A percentile compares a stretch with the other conserved stretches of the same genome.
Conservation (phyloP, 2,329 filamentous ascomycete genomes). For the Truncatella angustata region DNA sequence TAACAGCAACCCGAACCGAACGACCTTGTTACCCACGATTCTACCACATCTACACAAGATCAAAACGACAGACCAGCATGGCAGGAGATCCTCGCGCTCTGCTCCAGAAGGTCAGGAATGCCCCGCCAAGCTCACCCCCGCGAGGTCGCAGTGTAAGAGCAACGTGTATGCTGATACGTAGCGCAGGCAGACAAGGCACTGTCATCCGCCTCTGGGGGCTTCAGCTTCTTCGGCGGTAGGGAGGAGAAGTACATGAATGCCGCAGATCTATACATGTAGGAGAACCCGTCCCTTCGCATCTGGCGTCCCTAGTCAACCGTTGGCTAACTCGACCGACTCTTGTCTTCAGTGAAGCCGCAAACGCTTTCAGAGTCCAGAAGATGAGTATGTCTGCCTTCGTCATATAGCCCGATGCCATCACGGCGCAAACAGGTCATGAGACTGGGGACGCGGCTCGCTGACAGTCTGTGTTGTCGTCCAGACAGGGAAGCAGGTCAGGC, state of each 20-base stretch:
- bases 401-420: not conserved
- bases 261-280: constrained; percentile 82
- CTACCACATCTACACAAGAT: not conserved
- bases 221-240: constrained; percentile 84
- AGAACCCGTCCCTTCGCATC: too few species aligned
- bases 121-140: constrained; percentile 21
- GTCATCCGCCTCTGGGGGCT: constrained; percentile 72
- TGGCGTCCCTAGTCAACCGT: too few species aligned
- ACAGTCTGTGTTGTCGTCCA: constrained; percentile 30
- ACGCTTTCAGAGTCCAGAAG: constrained; percentile 87
- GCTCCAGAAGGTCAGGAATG: constrained; percentile 66
- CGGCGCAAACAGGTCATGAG: not conserved
- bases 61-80: constrained; percentile 60
- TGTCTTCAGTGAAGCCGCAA: constrained; percentile 85
- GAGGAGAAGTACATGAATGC: constrained; percentile 89
- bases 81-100: constrained; percentile 75
- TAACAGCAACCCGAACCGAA: not conserved
- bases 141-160: constrained; percentile 11
- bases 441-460: not conserved
- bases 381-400: constrained; percentile 55
- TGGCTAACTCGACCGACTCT: too few species aligned
- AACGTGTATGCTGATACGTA: constrained; percentile 15
- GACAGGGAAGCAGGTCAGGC: constrained; percentile 83
- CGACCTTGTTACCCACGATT: constrained; percentile 1
- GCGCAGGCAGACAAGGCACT: constrained; percentile 82